Percentiles rank a stretch among this genome's conserved stretches.
phyloP scores from a whole-genome alignment of 176 grass and related monocot genomes.

The Bothriochloa decipiens region DNA sequence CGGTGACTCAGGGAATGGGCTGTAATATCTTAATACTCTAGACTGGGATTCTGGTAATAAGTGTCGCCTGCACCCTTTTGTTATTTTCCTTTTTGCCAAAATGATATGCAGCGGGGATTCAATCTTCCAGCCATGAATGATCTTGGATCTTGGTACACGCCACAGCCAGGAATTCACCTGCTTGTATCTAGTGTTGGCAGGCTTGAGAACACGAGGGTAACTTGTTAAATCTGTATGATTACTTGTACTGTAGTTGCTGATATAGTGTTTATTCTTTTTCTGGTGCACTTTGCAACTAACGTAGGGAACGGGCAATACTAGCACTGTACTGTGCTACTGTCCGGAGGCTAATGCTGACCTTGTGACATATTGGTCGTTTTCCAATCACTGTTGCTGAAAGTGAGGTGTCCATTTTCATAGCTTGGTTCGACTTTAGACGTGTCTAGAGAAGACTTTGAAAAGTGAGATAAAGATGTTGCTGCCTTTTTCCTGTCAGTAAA shows the following conservation, averaged over 20 bases:
- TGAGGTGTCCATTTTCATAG: neutral
- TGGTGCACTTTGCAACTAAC: slow-evolving; percentile 27
- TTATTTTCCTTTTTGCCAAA: slow-evolving; percentile 20
- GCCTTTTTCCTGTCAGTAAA: neutral
- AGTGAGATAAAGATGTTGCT: neutral
- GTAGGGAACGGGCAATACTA: slow-evolving; percentile 8
- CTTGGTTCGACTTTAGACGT: neutral
- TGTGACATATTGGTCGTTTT: slow-evolving; percentile 17
- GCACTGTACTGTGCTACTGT: neutral
- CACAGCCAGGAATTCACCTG: slow-evolving; percentile 23
- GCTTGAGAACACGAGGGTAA: slow-evolving; percentile 31
- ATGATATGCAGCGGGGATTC: slow-evolving; percentile 20
- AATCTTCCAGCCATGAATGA: slow-evolving; percentile 27
- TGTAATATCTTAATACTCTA: slow-evolving; percentile 5
- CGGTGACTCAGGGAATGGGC: slow-evolving; percentile 46
- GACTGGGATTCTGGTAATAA: slow-evolving; percentile 45
- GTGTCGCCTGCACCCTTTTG: slow-evolving; percentile 7
- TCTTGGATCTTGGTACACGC: neutral
- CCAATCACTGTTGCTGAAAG: neutral
- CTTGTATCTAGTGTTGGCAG: slow-evolving; percentile 53
- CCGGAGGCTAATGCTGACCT: slow-evolving; percentile 1
- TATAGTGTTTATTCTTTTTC: neutral
- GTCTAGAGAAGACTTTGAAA: neutral
- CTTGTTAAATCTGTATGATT: slow-evolving; percentile 38
- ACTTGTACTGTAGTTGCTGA: slow-evolving; percentile 17